Conservation (phyloP, 2,329 filamentous ascomycete species). For the Exophiala bonariae region DNA sequence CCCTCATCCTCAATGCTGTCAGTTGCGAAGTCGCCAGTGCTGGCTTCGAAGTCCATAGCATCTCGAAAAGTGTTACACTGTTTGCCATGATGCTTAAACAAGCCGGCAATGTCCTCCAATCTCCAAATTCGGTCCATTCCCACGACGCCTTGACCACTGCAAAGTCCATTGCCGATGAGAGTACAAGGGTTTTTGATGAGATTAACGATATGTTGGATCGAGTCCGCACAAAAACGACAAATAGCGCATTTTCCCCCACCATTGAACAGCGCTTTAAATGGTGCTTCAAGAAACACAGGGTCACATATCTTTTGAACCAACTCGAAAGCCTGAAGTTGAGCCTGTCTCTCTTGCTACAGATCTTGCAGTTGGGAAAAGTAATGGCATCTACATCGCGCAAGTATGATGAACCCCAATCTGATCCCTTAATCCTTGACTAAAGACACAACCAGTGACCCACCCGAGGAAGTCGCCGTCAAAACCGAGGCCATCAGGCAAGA, state of each 20-base stretch:
- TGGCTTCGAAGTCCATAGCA: conserved; percentile 41
- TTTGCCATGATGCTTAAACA: conserved; percentile 43
- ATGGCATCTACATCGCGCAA: conserved; percentile 31
- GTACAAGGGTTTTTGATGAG: conserved; percentile 40
- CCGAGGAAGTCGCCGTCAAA: conserved; percentile 23
- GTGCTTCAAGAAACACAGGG: conserved; percentile 43
- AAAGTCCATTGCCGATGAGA: conserved; percentile 40
- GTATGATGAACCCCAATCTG: conserved; percentile 17
- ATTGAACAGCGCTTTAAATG: conserved; percentile 39
- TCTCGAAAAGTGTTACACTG: conserved; percentile 42
- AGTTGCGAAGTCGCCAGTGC: conserved; percentile 40
- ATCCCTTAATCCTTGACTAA: not conserved
- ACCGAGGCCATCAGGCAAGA: conserved; percentile 40
- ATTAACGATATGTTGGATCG: conserved; percentile 43
- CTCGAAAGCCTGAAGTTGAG: conserved; percentile 43
- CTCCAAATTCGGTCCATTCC: conserved; percentile 33
- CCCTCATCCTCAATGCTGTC: conserved; percentile 43
- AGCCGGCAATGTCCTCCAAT: conserved; percentile 35
- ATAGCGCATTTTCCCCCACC: conserved; percentile 29
- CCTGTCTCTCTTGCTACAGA: conserved; percentile 39
- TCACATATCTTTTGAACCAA: conserved; percentile 42
- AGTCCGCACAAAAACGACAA: conserved; percentile 29
- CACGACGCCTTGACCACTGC: conserved; percentile 36
- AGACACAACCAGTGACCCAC: conserved; percentile 20
- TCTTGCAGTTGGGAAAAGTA: conserved; percentile 39